Evolutionary conservation across 768 basidiomycete species (phyloP).

Genomic region (Phaeolepiota aurea): DNA sequence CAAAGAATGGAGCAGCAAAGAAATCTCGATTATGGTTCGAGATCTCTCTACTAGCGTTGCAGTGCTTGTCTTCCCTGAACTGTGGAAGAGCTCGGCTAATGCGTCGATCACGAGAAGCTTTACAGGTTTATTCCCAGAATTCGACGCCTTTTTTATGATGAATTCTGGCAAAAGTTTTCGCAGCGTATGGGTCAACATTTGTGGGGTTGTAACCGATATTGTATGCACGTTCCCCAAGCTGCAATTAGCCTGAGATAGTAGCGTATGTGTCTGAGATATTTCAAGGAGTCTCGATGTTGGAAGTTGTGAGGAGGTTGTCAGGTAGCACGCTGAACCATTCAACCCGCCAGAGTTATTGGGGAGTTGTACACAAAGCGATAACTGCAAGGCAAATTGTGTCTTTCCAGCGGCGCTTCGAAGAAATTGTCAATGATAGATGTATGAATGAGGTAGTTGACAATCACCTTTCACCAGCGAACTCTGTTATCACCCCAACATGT

Average conservation of each 20-base stretch:
- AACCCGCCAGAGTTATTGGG: constrained; percentile 48
- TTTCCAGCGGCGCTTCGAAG: constrained; percentile 80
- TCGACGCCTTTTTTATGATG: constrained; percentile 24
- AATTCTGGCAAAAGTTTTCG: constrained; percentile 45
- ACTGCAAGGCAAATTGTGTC: constrained; percentile 84
- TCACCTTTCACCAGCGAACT: constrained; percentile 85
- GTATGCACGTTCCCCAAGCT: constrained; percentile 55
- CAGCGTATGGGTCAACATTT: constrained; percentile 47
- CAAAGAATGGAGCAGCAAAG: constrained; percentile 61
- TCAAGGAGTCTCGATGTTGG: constrained; percentile 63
- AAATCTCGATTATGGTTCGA: constrained; percentile 57
- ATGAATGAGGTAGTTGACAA: constrained; percentile 5
- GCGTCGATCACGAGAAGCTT: constrained; percentile 84
- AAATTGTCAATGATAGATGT: neutral
- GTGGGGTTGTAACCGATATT: constrained; percentile 44
- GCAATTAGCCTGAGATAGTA: constrained; percentile 33
- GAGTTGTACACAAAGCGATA: constrained; percentile 73
- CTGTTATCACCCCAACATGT: constrained; percentile 74
- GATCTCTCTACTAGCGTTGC: constrained; percentile 66
- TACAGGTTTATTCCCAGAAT: constrained; percentile 42
- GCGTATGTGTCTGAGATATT: constrained; percentile 45
- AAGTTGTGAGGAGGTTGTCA: constrained; percentile 65
- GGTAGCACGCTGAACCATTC: constrained; percentile 63
- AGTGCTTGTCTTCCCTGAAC: constrained; percentile 47
- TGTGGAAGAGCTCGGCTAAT: constrained; percentile 78